These are phyloP conservation scores for Cryptomeria japonica DNA, from an alignment of 75 land plant species.

Conservation along the genomic window DNA sequence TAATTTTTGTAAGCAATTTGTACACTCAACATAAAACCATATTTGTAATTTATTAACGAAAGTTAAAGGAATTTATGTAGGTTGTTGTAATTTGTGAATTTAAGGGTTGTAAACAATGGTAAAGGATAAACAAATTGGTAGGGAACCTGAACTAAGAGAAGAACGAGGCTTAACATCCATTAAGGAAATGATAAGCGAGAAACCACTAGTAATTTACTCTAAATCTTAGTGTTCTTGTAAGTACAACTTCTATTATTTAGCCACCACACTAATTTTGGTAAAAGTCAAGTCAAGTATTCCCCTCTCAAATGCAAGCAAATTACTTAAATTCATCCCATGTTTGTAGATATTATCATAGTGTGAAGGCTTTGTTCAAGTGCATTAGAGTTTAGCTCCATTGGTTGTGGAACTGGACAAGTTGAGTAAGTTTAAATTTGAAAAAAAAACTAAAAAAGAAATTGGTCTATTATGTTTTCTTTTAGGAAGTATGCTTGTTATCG, in stretches of 20 bases:
- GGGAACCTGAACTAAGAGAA: slow-evolving; percentile 3
- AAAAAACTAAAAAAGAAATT: no score
- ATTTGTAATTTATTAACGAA: not conserved
- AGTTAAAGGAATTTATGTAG: not conserved
- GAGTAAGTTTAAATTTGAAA: slow-evolving; percentile 42
- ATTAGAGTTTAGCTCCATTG: slow-evolving; percentile 60
- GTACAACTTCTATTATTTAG: slow-evolving; percentile 20
- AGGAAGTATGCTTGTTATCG: no score
- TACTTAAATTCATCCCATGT: slow-evolving; percentile 12
- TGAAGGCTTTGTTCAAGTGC: slow-evolving; percentile 68
- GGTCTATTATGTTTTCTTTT: no score
- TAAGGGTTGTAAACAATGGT: not conserved
- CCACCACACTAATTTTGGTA: not conserved
- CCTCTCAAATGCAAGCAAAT: slow-evolving; percentile 2
- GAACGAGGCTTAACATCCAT: slow-evolving; percentile 34
- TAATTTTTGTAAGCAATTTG: not conserved
- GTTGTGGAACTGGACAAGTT: slow-evolving; percentile 74
- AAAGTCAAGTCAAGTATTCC: not conserved
- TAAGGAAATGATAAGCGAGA: slow-evolving; percentile 50
- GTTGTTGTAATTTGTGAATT: not conserved
- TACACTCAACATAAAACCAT: not conserved
- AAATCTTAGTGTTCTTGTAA: slow-evolving; percentile 83
- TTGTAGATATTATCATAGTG: slow-evolving; percentile 68
- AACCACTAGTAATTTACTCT: slow-evolving; percentile 82
- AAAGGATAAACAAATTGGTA: not conserved